Evolutionary conservation across 2,329 filamentous ascomycete genomes (phyloP).

Genomic region (Thermoascus crustaceus): DNA sequence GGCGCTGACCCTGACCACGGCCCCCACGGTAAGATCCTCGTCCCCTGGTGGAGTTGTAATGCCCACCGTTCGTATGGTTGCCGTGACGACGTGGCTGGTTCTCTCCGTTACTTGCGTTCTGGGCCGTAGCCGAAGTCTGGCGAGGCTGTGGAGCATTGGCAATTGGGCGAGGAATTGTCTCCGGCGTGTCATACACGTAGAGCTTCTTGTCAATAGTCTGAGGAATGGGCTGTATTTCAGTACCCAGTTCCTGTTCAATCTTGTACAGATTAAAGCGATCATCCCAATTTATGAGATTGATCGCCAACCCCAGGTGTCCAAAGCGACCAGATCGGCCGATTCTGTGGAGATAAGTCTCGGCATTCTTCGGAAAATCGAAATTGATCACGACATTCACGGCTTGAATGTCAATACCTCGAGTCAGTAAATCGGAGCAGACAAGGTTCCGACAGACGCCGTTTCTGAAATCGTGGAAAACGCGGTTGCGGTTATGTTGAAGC

Average conservation of each 20-base stretch:
- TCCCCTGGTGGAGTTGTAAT: conserved; percentile 30
- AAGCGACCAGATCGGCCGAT: conserved; percentile 97
- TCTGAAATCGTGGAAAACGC: conserved; percentile 98
- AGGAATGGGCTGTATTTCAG: conserved; percentile 96
- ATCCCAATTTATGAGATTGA: conserved; percentile 99
- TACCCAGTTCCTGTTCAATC: conserved; percentile 94
- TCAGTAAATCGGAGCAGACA: conserved; percentile 94
- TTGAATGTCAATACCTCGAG: conserved; percentile 98
- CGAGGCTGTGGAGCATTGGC: conserved; percentile 43
- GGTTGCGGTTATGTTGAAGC: conserved; percentile 93
- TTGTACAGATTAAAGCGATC: conserved; percentile 98
- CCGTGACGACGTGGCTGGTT: conserved; percentile 26
- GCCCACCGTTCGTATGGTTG: conserved; percentile 27
- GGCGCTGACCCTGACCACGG: conserved; percentile 36
- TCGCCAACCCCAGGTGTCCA: conserved; percentile 91
- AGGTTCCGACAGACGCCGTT: conserved; percentile 97
- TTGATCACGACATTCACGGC: conserved; percentile 99
- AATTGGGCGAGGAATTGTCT: conserved; percentile 82
- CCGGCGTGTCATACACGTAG: conserved; percentile 95
- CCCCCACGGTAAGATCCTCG: conserved; percentile 37
- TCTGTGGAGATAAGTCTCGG: conserved; percentile 95
- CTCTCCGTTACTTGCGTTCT: conserved; percentile 21
- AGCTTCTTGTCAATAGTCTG: conserved; percentile 91
- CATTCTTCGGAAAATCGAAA: conserved; percentile 99
- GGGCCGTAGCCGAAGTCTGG: conserved; percentile 11